Evolutionary conservation across 2,329 filamentous ascomycete species (phyloP).

Genomic region (Geoglossum cookeanum): DNA sequence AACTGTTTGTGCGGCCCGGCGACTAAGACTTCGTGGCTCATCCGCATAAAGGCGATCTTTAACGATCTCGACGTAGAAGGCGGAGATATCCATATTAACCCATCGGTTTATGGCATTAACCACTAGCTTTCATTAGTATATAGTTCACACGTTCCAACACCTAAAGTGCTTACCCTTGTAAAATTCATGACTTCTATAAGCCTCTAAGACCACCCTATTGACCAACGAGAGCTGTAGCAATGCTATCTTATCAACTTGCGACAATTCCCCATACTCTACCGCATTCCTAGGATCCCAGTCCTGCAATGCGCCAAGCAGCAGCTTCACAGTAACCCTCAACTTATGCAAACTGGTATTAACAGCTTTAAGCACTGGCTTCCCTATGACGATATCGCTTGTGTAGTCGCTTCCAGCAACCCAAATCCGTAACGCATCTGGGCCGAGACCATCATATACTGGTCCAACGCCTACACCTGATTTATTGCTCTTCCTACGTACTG

Average conservation of each 20-base stretch:
- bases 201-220: conserved; percentile 41
- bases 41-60: conserved; percentile 89
- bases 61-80: conserved; percentile 82
- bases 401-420: conserved; percentile 91
- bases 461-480: conserved; percentile 14
- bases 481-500: conserved; percentile 44
- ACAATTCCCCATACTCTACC: conserved; percentile 12
- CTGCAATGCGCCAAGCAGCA: conserved; percentile 52
- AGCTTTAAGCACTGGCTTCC: conserved; percentile 54
- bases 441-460: conserved; percentile 47
- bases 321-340: conserved; percentile 76
- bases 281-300: conserved; percentile 22
- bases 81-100: conserved; percentile 65
- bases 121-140: conserved; percentile 21
- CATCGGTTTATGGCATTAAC: conserved; percentile 58
- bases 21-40: conserved; percentile 41
- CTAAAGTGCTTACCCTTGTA: conserved; percentile 31
- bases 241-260: conserved; percentile 51
- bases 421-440: conserved; percentile 69
- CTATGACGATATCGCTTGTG: conserved; percentile 69
- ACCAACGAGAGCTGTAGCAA: conserved; percentile 52
- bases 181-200: conserved; percentile 60
- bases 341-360: conserved; percentile 65
- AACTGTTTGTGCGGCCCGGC: conserved; percentile 35
- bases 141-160: neutral